Conservation (phyloP, 2,329 filamentous ascomycete genomes). For the Verticillium tricorpus region DNA sequence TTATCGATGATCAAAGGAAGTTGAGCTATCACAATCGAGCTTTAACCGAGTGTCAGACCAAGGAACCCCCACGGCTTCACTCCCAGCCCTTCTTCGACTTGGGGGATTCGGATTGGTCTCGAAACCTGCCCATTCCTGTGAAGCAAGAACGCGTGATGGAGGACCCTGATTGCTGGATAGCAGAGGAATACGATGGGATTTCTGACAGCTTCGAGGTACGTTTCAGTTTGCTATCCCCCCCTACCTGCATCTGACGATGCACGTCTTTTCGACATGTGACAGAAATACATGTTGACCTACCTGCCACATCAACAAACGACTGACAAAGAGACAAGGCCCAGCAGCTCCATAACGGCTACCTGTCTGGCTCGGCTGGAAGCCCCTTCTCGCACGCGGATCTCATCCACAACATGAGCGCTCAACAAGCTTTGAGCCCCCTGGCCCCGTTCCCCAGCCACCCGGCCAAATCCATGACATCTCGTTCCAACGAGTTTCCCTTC, state of each 20-base stretch:
- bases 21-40: no score
- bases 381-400: conserved; percentile 9
- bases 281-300: background rate
- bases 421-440: conserved; percentile 3
- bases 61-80: no score
- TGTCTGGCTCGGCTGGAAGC: conserved; percentile 12
- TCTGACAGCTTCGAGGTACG: conserved; percentile 13
- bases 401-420: background rate
- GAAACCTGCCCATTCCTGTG: background rate
- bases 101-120: background rate
- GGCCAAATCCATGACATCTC: conserved; percentile 5
- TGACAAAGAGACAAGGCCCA: conserved; percentile 3
- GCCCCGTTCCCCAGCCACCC: conserved; percentile 3
- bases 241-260: background rate
- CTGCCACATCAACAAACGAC: background rate
- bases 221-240: background rate
- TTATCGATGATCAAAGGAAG: no score
- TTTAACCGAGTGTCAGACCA: no score
- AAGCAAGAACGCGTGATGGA: conserved; percentile 5
- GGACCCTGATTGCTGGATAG: conserved; percentile 5
- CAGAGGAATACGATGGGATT: conserved; percentile 4
- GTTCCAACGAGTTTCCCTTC: background rate
- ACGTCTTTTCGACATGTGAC: background rate
- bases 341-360: conserved; percentile 13
- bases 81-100: background rate